Evolutionary conservation across 768 basidiomycete species (phyloP), one percentile per base, ranked within the genome.

Genomic region (Chalciporus pseudorubinellus): DNA sequence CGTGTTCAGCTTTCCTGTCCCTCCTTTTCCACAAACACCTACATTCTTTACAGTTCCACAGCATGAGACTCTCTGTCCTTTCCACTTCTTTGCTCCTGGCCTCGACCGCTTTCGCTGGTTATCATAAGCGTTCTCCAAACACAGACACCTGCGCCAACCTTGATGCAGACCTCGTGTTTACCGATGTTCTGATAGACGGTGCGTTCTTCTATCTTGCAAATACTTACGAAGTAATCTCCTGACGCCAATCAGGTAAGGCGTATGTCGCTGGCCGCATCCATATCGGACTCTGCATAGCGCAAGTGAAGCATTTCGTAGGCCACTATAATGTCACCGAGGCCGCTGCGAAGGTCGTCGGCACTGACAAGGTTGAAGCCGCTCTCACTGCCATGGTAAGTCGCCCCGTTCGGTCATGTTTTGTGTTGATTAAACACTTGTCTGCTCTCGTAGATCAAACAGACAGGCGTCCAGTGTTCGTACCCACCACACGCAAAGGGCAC

Each of bases 251-350:
- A 68, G 66, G 59, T 26, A 59, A 56, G 12, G n/a, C 53, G 2
- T 55, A 60, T 24, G 24, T 54, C 18, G 61, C 62, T 20, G 68
- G 70, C 34, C 64, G 40, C 39, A 53, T 73, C 48, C 52, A 66
- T 21, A 19, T 63, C 13, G 64, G 62, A 39, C 43, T 71, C 18
- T 73, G 72, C 21, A 19, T 63, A 24, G 66, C 72, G 3, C 57
- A 61, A 31, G 56, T 71, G 14, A 42, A 49, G 3, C 33, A 16
- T 6, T 62, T 72, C 43, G 40, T 71, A 38, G 43, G 58, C 22
- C 57, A 58, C 41, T 64, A 62, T 29, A 42, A 46, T 11, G 59
- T 65, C 21, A 56, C 62, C 13, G 50, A 64, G 34, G 49, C 48
- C 19, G 70, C 63, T 10, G 50, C 46, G 34, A 50, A 55, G 44